Evolutionary conservation across 106 monocot genomes (phyloP).

Genomic region (Agapanthus africanus): DNA sequence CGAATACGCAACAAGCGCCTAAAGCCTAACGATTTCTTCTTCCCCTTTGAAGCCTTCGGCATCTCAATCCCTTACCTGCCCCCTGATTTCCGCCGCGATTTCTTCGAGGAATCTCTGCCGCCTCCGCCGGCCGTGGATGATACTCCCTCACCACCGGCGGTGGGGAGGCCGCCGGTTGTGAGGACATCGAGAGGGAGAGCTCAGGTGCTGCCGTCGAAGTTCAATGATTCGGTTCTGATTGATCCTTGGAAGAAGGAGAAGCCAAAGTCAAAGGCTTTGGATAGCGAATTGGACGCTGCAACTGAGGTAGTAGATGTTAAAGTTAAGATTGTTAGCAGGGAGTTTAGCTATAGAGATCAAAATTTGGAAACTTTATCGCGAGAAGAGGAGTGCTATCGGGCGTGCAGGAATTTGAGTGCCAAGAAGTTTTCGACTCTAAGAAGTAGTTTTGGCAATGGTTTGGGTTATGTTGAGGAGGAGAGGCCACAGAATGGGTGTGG

Average conservation of each 20-base stretch:
- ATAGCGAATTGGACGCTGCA: constrained; percentile 7
- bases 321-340: not conserved
- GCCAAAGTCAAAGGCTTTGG: constrained; percentile 10
- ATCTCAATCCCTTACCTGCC: constrained; percentile 16
- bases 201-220: constrained; percentile 42
- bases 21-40: constrained; percentile 9
- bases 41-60: constrained; percentile 29
- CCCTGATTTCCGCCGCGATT: constrained; percentile 1
- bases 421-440: constrained; percentile 27
- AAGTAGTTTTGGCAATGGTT: constrained; percentile 7
- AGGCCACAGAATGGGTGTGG: not conserved
- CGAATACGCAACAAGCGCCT: constrained; percentile 26
- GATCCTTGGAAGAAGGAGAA: constrained; percentile 65
- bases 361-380: constrained; percentile 2
- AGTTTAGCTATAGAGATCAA: not conserved
- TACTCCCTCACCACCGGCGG: not conserved
- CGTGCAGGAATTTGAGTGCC: constrained; percentile 23
- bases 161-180: constrained; percentile 37
- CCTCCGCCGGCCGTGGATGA: not conserved
- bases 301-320: not conserved
- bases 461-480: not conserved
- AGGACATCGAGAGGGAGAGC: constrained; percentile 38
- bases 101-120: constrained; percentile 7
- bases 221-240: constrained; percentile 67
- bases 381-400: constrained; percentile 33